Evolutionary conservation across 768 basidiomycete species (phyloP), one percentile per base, ranked within the genome.

Genomic region (Holtermanniella nyarrowii): DNA sequence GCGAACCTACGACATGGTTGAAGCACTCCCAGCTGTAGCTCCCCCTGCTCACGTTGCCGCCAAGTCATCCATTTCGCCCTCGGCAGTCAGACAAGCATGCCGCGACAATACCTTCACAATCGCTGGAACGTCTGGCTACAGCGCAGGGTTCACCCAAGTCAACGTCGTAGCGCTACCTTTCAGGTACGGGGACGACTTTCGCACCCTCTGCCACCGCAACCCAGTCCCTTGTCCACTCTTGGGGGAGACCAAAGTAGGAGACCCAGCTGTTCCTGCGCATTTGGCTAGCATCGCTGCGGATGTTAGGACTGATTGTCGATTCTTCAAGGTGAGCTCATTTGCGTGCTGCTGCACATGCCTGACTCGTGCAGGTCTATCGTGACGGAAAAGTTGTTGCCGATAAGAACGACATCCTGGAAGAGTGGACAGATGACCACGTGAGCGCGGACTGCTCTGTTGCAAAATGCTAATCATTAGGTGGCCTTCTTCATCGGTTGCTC

Each of bases 141-240:
- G 50, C 21, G 42, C 37, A 1, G 62, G 55, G 11, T 44, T 50
- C 44, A 58, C 58, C 0, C 67, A 69, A 40, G 64, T 56, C 3
- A 69, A 69, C 56, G 46, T 69, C 3, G 44, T 69, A 48, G 49
- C 64, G 50, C 45, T 69, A 0, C 62, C 60, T 4, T 3, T 42
- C 12, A 52, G 42, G 42, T 62, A 59, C 46, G 67, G 62, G 5
- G 49, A 39, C 26, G 62, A 69, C 53, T 69, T 69, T 37, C 49
- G 67, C 13, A 31, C 39, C 4, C 50, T 69, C 0, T 69, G 67
- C 46, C 27, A 42, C n/a, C 59, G 58, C 12, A 69, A 69, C 24
- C 67, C 67, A 0, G 62, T 66, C 4, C 56, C 62, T n/a, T 68
- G 66, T 37, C 64, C 64, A 3, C 45, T 65, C 5, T 52, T 68